phyloP scores from a whole-genome alignment of 768 basidiomycete genomes.

The Megacollybia marginata region DNA sequence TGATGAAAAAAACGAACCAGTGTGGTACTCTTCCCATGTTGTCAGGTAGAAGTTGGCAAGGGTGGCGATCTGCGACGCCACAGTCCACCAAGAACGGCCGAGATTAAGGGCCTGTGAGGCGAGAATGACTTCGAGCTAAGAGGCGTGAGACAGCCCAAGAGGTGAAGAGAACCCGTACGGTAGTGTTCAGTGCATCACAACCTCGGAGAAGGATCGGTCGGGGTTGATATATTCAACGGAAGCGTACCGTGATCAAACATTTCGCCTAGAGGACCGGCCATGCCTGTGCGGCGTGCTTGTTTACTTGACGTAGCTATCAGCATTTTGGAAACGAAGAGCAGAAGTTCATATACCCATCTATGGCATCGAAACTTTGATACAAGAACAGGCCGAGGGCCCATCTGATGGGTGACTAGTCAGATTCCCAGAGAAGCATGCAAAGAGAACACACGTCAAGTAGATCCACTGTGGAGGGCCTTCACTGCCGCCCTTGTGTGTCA shows the following conservation, averaged over 20 bases:
- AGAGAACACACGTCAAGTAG: slow-evolving; percentile 69
- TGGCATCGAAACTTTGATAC: slow-evolving; percentile 86
- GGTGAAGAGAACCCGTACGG: slow-evolving; percentile 37
- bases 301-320: slow-evolving; percentile 44
- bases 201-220: slow-evolving; percentile 31
- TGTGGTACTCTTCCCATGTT: slow-evolving; percentile 86
- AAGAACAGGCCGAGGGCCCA: slow-evolving; percentile 86
- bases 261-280: slow-evolving; percentile 96
- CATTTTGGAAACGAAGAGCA: slow-evolving; percentile 2
- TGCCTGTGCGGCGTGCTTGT: slow-evolving; percentile 91
- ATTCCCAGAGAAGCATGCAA: background rate
- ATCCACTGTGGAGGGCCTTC: slow-evolving; percentile 74
- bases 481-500: slow-evolving; percentile 58
- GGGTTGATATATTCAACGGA: background rate
- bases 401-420: slow-evolving; percentile 28
- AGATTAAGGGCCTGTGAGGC: slow-evolving; percentile 81
- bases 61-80: slow-evolving; percentile 74
- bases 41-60: slow-evolving; percentile 76
- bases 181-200: slow-evolving; percentile 93
- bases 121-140: slow-evolving; percentile 81
- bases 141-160: background rate
- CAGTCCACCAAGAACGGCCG: slow-evolving; percentile 96
- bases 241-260: slow-evolving; percentile 92
- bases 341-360: slow-evolving; percentile 60
- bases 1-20: slow-evolving; percentile 37